Evolutionary conservation across 805 yeast species (phyloP).

Genomic region (Debaryomyces castellii): DNA sequence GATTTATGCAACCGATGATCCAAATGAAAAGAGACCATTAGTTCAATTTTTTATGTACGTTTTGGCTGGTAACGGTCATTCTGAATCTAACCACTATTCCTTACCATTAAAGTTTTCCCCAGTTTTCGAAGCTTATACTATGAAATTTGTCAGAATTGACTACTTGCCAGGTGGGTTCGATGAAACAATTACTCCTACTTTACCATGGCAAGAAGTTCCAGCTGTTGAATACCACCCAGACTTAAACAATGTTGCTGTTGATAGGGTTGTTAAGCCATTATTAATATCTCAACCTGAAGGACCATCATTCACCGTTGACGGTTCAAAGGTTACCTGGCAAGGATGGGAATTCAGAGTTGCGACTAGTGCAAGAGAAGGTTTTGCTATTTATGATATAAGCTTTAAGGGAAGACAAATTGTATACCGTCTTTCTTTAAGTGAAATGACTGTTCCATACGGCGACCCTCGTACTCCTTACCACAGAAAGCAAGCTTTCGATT

Average conservation of each 20-base stretch:
- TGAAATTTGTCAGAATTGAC: slow-evolving; percentile 68
- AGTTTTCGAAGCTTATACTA: slow-evolving; percentile 61
- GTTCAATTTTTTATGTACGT: slow-evolving; percentile 76
- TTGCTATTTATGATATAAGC: slow-evolving; percentile 67
- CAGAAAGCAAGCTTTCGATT: slow-evolving; percentile 83
- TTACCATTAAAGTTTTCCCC: slow-evolving; percentile 73
- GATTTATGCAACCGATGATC: slow-evolving; percentile 81
- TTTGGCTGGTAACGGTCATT: slow-evolving; percentile 58
- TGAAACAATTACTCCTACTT: slow-evolving; percentile 55
- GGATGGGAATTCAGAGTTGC: slow-evolving; percentile 79
- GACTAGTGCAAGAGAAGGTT: slow-evolving; percentile 75
- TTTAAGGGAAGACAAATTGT: slow-evolving; percentile 77
- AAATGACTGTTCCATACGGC: slow-evolving; percentile 88
- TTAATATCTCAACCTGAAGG: slow-evolving; percentile 76
- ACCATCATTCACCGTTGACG: slow-evolving; percentile 61
- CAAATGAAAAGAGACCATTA: slow-evolving; percentile 58
- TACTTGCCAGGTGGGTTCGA: slow-evolving; percentile 72
- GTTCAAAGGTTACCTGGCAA: slow-evolving; percentile 71
- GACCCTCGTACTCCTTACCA: slow-evolving; percentile 79
- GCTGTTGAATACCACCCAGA: slow-evolving; percentile 76
- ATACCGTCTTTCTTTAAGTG: slow-evolving; percentile 71
- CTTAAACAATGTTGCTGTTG: slow-evolving; percentile 49
- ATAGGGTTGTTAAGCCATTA: slow-evolving; percentile 68
- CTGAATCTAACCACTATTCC: slow-evolving; percentile 75
- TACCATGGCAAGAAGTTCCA: slow-evolving; percentile 59